Conservation (phyloP, 257 asterid genomes). For the Solanum sitiens region DNA sequence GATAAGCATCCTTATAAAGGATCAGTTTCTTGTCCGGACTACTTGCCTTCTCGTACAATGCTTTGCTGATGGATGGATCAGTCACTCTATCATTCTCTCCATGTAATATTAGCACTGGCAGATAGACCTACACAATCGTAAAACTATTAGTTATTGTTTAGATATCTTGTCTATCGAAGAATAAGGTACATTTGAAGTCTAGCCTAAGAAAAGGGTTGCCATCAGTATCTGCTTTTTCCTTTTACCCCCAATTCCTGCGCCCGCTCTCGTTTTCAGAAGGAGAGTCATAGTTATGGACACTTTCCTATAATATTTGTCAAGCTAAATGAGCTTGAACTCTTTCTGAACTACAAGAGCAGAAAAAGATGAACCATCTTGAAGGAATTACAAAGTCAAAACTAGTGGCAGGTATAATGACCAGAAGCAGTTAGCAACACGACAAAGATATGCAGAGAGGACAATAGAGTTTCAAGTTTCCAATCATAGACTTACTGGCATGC, state of each 20-base stretch:
- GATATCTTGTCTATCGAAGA: not conserved
- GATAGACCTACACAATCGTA: conserved; percentile 26
- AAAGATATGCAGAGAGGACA: not conserved
- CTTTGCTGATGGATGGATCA: conserved; percentile 52
- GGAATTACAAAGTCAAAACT: not conserved
- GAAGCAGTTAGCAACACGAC: not conserved
- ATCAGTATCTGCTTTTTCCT: not conserved
- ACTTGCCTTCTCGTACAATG: conserved; percentile 49
- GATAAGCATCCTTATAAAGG: conserved; percentile 37
- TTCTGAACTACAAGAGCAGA: too few species aligned
- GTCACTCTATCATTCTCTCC: conserved; percentile 53
- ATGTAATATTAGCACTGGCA: conserved; percentile 51
- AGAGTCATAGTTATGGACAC: too few species aligned
- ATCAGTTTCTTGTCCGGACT: conserved; percentile 46
- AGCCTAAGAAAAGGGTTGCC: not conserved
- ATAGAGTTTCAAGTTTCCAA: not conserved
- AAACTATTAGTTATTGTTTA: not conserved
- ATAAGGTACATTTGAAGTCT: not conserved
- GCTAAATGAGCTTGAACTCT: too few species aligned
- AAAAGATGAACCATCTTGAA: too few species aligned
- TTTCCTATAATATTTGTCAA: too few species aligned
- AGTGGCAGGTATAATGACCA: not conserved
- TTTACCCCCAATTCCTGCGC: too few species aligned
- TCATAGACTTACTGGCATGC: not conserved
- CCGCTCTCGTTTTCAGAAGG: too few species aligned